These are phyloP conservation scores for Beauveria bassiana DNA, from an alignment of 2,329 filamentous ascomycete species.

Conservation along the genomic window DNA sequence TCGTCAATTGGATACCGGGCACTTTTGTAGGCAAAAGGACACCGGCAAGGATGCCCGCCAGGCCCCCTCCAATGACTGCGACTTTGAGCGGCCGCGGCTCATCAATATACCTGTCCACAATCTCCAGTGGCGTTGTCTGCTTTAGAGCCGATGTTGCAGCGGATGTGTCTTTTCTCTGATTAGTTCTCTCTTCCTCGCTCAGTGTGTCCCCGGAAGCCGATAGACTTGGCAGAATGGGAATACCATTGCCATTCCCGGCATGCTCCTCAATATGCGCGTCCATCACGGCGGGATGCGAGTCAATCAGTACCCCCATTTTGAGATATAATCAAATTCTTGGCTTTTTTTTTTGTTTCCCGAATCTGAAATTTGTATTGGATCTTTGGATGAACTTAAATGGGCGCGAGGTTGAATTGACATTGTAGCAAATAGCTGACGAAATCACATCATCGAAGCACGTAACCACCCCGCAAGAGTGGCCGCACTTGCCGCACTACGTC, in stretches of 20 bases:
- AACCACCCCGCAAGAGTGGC: constrained; percentile 1
- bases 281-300: not conserved
- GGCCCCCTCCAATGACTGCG: constrained; percentile 29
- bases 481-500: not conserved
- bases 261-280: not conserved
- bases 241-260: not conserved
- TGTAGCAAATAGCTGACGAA: not conserved
- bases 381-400: not conserved
- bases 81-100: constrained; percentile 27
- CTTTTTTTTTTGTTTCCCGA: not conserved
- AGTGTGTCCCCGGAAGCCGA: not conserved
- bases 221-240: not conserved
- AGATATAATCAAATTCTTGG: not conserved
- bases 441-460: constrained; percentile 3
- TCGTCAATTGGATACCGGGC: constrained; percentile 55
- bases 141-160: not conserved
- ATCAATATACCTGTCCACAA: constrained; percentile 27
- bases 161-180: not conserved
- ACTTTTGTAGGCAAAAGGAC: constrained; percentile 61
- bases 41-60: constrained; percentile 43
- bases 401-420: not conserved
- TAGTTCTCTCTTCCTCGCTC: not conserved
- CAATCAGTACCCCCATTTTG: not conserved
- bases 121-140: not conserved
- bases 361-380: not conserved